Conservation (phyloP, 495 filamentous ascomycete species). For the Penicillium herquei region DNA sequence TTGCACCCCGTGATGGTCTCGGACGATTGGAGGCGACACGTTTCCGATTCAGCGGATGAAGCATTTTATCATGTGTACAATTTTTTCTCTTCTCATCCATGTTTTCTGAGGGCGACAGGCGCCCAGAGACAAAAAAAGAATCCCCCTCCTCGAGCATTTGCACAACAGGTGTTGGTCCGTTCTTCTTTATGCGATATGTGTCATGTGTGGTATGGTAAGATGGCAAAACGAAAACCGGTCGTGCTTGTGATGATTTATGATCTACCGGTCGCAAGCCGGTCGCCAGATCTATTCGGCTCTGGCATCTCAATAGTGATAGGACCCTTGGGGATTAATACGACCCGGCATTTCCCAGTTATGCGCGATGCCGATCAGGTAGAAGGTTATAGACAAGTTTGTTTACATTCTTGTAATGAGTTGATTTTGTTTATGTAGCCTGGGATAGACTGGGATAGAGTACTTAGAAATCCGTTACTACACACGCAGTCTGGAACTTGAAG, state of each 20-base stretch:
- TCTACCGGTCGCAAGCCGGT: slow-evolving; percentile 13
- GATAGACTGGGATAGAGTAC: no score
- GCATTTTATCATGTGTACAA: slow-evolving; percentile 19
- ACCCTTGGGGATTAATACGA: not conserved
- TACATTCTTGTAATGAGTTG: not conserved
- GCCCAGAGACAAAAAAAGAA: slow-evolving; percentile 14
- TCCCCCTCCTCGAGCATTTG: slow-evolving; percentile 22
- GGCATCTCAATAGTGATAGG: slow-evolving; percentile 4
- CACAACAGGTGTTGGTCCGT: slow-evolving; percentile 20
- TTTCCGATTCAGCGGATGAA: slow-evolving; percentile 75
- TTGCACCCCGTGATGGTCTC: slow-evolving; percentile 88
- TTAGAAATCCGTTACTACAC: no score
- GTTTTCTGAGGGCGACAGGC: not conserved
- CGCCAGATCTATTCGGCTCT: slow-evolving; percentile 6
- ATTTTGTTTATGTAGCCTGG: not conserved
- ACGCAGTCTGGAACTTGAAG: no score
- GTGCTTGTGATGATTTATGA: slow-evolving; percentile 28
- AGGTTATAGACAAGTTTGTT: slow-evolving; percentile 11
- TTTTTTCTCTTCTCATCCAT: slow-evolving; percentile 8
- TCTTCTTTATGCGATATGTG: slow-evolving; percentile 18
- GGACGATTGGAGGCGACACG: slow-evolving; percentile 79
- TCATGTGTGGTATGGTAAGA: slow-evolving; percentile 13
- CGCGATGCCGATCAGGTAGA: slow-evolving; percentile 15
- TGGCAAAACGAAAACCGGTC: slow-evolving; percentile 19
- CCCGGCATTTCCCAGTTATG: slow-evolving; percentile 5